Base-by-base conservation (phyloP, 2,329 filamentous ascomycete genomes). In the Coniella vitis region DNA sequence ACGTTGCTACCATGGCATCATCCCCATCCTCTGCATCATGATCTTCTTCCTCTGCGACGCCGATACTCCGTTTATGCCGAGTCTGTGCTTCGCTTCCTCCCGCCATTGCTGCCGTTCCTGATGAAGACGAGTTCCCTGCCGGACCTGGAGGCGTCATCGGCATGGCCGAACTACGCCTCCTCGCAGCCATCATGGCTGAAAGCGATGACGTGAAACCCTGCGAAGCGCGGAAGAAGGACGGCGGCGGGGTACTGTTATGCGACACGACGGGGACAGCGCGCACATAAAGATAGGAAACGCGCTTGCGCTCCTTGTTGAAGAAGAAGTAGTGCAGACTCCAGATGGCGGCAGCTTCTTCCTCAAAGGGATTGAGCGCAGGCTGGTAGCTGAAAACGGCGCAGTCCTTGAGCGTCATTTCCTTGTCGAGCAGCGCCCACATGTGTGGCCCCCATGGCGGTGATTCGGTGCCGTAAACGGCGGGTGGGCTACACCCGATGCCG, bases 281-380 rank as follows among this genome's bases (percentile, higher is more conserved):
- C 39, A 96, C 79, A 61, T 96, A 94, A 39, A 98, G 72, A 64
- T 98, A 98, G 53, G 89, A 90, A 16, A 98, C 91, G 37, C 93
- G 83, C 72, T 97, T 97, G 62, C 85, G 78, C 21, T 83, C 75
- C 61, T 91, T 91, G 73, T 95, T 96, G 77, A 96, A 97, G 67
- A 97, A 95, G 72, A 98, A 95, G 68, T 95, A 96, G 65, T 97
- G 90, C 54, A 90, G 76, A 43, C 87, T 90, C 91, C 91, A 98
- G 54, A 98, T 90, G 9, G 90, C 86, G 54, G 88, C 87, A 61
- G 96, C 90, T 54, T 95, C 90, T 55, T 90, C 90, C 58, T 90
- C 86, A 60, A 94, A 95, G 0, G 90, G 89, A 61, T 95, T 90
- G 53, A 90, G 87, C 36, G 89, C 84, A 0, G 93, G 93, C 45